Evolutionary conservation across 441 rosid species (phyloP).

Genomic region (Geranium incanum): DNA sequence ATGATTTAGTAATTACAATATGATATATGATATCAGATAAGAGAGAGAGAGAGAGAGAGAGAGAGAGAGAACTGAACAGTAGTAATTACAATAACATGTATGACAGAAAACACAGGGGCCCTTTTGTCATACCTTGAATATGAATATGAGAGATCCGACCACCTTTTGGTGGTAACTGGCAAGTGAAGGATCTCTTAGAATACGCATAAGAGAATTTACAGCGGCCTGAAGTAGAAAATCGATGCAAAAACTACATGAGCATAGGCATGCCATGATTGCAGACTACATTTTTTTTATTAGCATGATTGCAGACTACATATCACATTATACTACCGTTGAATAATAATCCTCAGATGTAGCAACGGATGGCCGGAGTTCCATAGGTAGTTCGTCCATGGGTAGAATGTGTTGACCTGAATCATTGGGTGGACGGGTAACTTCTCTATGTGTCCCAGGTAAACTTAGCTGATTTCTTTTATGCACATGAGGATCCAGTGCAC

Average conservation of each 20-base stretch:
- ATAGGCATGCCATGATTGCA: background rate
- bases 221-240: conserved; percentile 60
- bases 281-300: background rate
- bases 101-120: background rate
- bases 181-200: conserved; percentile 95
- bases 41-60: conserved; percentile 2
- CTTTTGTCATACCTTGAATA: conserved; percentile 65
- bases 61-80: background rate
- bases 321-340: conserved; percentile 58
- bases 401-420: conserved; percentile 94
- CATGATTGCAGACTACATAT: background rate
- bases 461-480: conserved; percentile 87
- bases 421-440: conserved; percentile 75
- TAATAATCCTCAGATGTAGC: conserved; percentile 95
- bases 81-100: conserved; percentile 9
- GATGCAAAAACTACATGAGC: conserved; percentile 20
- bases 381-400: conserved; percentile 72
- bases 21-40: background rate
- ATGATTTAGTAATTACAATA: conserved; percentile 9
- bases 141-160: conserved; percentile 94
- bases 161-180: conserved; percentile 97
- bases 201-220: conserved; percentile 91
- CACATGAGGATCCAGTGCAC: conserved; percentile 95
- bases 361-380: conserved; percentile 92
- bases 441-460: conserved; percentile 79